Base-by-base conservation (phyloP, 768 basidiomycete species). In the Mycena galopus region DNA sequence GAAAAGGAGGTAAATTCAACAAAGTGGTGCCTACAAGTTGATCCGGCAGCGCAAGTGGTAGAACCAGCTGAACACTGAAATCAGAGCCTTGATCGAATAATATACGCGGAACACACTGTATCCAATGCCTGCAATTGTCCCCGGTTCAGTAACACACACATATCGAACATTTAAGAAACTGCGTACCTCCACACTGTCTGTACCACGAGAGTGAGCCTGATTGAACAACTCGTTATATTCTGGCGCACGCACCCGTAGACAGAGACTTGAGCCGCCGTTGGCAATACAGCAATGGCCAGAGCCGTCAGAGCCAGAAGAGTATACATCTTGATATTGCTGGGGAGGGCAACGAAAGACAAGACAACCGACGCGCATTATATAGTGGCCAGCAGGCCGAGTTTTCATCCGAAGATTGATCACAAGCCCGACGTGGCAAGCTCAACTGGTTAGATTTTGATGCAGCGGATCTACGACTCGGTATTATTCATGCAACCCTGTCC, bases 131-230 rank as follows among this genome's bases (percentile, higher is more conserved):
- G 50, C 14, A 51, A 27, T 25, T 8, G 50, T 51, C 23, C 9
- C 25, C 11, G 50, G n/a, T n/a, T 51, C 23, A 51, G 50, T 27
- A 16, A 17, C 4, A 5, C 44, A 10, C 19, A 51, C 25, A 11
- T 27, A 25, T 25, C 12, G 23, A 11, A 19, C 23, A 25, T 27
- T 8, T 25, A 51, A 51, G 44, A 51, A 19, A 51, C 50, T 25
- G 16, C 25, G 50, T 2, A 50, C 88, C 89, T 78, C 89, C 88
- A 75, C 89, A 91, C 75, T 90, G 90, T 10, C 84, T 87, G 57
- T n/a, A n/a, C n/a, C 35, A 37, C 35, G 35, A 37, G 35, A 37
- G 35, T n/a, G n/a, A n/a, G n/a, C n/a, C n/a, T n/a, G n/a, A n/a
- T n/a, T n/a, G n/a, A n/a, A n/a, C n/a, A n/a, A n/a, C n/a, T n/a